Evolutionary conservation across 2,329 filamentous ascomycete genomes (phyloP).

Genomic region (Xylaria sp.): DNA sequence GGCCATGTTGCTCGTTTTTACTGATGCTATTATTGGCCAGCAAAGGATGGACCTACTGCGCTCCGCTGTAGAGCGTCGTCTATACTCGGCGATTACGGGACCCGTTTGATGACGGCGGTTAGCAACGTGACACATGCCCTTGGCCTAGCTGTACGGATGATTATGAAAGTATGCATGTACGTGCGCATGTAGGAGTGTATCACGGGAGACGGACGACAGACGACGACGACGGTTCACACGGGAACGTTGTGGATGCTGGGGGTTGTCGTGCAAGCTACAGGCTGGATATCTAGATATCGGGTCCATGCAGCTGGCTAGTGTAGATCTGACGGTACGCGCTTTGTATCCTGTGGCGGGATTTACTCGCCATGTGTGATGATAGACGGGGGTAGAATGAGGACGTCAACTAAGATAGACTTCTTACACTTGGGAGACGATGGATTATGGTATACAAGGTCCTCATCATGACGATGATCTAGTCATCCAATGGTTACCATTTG

Average conservation of each 20-base stretch:
- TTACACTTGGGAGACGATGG: not conserved
- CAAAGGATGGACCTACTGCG: not conserved
- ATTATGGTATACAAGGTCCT: not conserved
- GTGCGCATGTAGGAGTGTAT: conserved; percentile 13
- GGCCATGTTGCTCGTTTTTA: not conserved
- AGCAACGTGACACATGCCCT: conserved; percentile 28
- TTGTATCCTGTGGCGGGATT: conserved; percentile 10
- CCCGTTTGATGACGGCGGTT: conserved; percentile 23
- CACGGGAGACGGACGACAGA: conserved; percentile 9
- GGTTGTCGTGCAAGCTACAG: conserved; percentile 27
- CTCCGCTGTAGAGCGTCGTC: conserved; percentile 1
- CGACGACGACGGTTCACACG: conserved; percentile 15
- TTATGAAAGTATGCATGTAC: conserved; percentile 1
- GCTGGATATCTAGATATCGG: conserved; percentile 18
- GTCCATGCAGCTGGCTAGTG: conserved; percentile 23
- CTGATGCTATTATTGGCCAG: not conserved
- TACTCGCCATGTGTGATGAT: not conserved
- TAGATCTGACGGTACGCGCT: conserved; percentile 26
- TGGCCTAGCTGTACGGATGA: conserved; percentile 4
- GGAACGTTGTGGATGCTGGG: conserved; percentile 17
- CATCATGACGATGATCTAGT: no score
- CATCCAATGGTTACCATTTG: not conserved
- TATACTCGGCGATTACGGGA: conserved; percentile 12
- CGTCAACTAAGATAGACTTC: not conserved
- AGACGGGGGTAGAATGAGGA: not conserved